Percentiles rank a stretch among this genome's conserved stretches.
Conservation (phyloP, 179 eudicot genomes). For the Silene coronaria region DNA sequence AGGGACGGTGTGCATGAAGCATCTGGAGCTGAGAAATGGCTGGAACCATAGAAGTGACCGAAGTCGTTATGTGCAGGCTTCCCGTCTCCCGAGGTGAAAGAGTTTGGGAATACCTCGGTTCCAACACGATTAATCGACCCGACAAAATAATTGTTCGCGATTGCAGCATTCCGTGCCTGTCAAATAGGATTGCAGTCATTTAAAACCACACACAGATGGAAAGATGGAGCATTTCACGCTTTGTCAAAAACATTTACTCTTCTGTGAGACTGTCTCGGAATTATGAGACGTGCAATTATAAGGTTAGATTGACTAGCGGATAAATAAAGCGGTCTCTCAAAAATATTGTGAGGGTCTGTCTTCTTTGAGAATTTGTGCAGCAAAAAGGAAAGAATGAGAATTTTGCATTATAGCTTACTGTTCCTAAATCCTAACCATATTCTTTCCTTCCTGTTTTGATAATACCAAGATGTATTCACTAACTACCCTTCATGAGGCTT, state of each 20-base stretch:
- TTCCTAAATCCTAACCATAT: neutral
- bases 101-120: conserved; percentile 80
- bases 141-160: conserved; percentile 87
- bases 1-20: conserved; percentile 88
- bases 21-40: conserved; percentile 95
- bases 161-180: conserved; percentile 98
- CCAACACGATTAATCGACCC: conserved; percentile 96
- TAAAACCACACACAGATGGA: neutral
- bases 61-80: conserved; percentile 85
- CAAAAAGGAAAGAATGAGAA: neutral
- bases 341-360: neutral
- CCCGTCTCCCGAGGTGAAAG: conserved; percentile 99
- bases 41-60: conserved; percentile 95
- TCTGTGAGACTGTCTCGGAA: neutral
- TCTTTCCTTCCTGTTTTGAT: too few species aligned
- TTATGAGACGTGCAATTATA: too few species aligned
- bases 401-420: neutral
- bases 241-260: neutral
- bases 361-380: neutral
- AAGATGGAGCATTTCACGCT: neutral
- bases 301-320: neutral
- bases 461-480: too few species aligned
- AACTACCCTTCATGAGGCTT: too few species aligned
- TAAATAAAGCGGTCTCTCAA: neutral
- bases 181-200: conserved; percentile 1